phyloP scores from a whole-genome alignment of 768 basidiomycete species.

The Pleurotus tuber-regium region DNA sequence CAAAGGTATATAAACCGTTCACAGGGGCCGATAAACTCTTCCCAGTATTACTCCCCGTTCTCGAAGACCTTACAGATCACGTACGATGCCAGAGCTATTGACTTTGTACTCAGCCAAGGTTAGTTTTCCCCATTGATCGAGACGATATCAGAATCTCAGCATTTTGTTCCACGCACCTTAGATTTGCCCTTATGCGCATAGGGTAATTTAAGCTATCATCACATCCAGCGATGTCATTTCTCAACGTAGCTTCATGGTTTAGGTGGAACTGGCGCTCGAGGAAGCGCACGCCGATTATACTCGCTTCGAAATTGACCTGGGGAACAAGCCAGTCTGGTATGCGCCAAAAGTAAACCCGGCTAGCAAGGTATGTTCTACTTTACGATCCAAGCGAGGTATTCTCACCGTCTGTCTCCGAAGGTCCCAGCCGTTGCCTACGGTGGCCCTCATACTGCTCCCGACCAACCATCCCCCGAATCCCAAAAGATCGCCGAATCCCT shows the following conservation, averaged over 20 bases:
- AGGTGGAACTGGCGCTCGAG: slow-evolving; percentile 61
- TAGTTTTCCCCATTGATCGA: neutral
- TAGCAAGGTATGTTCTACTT: slow-evolving; percentile 47
- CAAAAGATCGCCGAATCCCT: slow-evolving; percentile 63
- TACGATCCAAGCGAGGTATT: neutral
- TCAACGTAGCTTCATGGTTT: neutral
- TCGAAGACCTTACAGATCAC: too few species aligned
- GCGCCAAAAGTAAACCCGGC: slow-evolving; percentile 62
- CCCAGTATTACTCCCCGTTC: neutral
- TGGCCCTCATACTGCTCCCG: slow-evolving; percentile 53
- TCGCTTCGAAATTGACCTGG: slow-evolving; percentile 55
- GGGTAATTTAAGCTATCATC: neutral
- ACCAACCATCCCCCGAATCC: slow-evolving; percentile 58
- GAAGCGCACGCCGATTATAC: slow-evolving; percentile 51
- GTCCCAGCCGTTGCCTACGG: slow-evolving; percentile 62
- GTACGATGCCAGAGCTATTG: slow-evolving; percentile 3
- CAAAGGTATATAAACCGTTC: neutral
- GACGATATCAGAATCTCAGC: neutral
- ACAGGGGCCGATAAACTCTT: neutral
- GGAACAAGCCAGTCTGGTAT: slow-evolving; percentile 71
- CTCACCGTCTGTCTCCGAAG: slow-evolving; percentile 22
- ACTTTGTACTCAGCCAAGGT: slow-evolving; percentile 4
- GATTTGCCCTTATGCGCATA: slow-evolving; percentile 4
- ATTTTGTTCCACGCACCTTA: neutral
- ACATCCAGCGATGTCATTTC: neutral